Base-by-base conservation (phyloP, 2,329 filamentous ascomycete genomes). In the Calonectria ilicicola region DNA sequence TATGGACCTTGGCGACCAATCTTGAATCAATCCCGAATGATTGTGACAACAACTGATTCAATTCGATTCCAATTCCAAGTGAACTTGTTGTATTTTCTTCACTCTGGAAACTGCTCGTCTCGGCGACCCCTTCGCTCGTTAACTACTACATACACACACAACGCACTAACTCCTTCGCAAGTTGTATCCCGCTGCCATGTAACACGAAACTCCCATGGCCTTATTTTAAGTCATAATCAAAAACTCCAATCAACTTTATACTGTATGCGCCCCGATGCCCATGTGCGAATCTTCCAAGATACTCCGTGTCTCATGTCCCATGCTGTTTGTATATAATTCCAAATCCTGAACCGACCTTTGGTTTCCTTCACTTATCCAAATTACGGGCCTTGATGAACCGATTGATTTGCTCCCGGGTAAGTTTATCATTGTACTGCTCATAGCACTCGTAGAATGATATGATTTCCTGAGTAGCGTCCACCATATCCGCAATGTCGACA, bases 401-500 rank as follows among this genome's bases (percentile, higher is more conserved):
- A 70, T 88, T 89, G 67, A 92, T 87, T 78, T 91, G 88, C 79
- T 91, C 90, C 63, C 88, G 82, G 2, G 89, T 90, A 46, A 88
- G 83, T 78, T 91, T 91, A 67, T 91, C 90, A 74, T 91, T 90
- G 76, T 91, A 91, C 76, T 90, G 87, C 79, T 91, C 90, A 64
- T 90, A 86, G 72, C 86, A 90, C 80, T 97, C 94, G 81, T 98
- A 98, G 75, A 98, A 90, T 4, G 94, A 96, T 66, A 98, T 94
- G 74, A 98, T 90, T 85, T 98, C 96, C 84, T 98, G 96, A 0
- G 94, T 96, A 80, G 94, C 95, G 83, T 98, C 95, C 64, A 98
- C 93, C 83, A 97, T 93, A 38, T 92, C 93, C 76, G 94, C 91
- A 79, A 98, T 93, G 79, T 97, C 94, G 51, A 98, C 91, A 69